Percentiles rank a stretch among this genome's conserved stretches.
These are phyloP conservation scores for Aspergillus tanneri DNA, from an alignment of 2,329 filamentous ascomycete genomes.

Conservation along the genomic window DNA sequence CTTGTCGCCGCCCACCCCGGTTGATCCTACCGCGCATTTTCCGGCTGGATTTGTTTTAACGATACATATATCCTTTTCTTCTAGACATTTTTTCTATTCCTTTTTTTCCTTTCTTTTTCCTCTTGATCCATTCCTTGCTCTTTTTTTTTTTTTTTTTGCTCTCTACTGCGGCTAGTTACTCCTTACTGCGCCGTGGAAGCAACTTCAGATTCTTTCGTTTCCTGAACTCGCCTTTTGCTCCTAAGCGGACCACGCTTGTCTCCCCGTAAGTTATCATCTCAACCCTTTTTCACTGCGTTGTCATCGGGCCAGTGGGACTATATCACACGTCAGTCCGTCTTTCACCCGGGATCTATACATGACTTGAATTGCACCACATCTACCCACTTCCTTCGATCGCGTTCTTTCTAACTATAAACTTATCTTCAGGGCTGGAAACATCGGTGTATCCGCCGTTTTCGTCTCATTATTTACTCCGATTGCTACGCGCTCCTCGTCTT, in stretches of 20 bases:
- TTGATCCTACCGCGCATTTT: slow-evolving; percentile 23
- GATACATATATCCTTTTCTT: slow-evolving; percentile 13
- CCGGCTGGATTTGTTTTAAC: slow-evolving; percentile 14
- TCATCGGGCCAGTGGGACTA: slow-evolving; percentile 5
- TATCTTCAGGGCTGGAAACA: not conserved
- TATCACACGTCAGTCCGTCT: slow-evolving; percentile 4
- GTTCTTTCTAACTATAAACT: slow-evolving; percentile 3
- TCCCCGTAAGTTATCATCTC: slow-evolving; percentile 10
- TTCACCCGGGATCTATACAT: slow-evolving; percentile 1
- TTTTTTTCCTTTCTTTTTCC: slow-evolving; percentile 1
- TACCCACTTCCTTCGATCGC: slow-evolving; percentile 10
- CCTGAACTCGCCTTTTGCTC: slow-evolving; percentile 14
- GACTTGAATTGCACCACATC: too few species aligned
- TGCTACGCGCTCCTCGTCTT: slow-evolving; percentile 30
- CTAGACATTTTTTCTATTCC: slow-evolving; percentile 7
- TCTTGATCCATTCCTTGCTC: not conserved
- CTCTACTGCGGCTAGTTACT: slow-evolving; percentile 1
- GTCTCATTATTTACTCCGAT: slow-evolving; percentile 12
- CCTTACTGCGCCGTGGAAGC: slow-evolving; percentile 10
- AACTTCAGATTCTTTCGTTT: slow-evolving; percentile 13
- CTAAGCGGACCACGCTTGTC: slow-evolving; percentile 16
- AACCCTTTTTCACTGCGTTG: slow-evolving; percentile 10
- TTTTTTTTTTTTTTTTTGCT: slow-evolving; percentile 1
- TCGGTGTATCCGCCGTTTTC: not conserved
- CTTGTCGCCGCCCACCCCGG: slow-evolving; percentile 20